A percentile compares a stretch with the other conserved stretches of the same genome.
These are phyloP conservation scores for Botrytis fragariae DNA, from an alignment of 2,329 filamentous ascomycete genomes.

Conservation along the genomic window DNA sequence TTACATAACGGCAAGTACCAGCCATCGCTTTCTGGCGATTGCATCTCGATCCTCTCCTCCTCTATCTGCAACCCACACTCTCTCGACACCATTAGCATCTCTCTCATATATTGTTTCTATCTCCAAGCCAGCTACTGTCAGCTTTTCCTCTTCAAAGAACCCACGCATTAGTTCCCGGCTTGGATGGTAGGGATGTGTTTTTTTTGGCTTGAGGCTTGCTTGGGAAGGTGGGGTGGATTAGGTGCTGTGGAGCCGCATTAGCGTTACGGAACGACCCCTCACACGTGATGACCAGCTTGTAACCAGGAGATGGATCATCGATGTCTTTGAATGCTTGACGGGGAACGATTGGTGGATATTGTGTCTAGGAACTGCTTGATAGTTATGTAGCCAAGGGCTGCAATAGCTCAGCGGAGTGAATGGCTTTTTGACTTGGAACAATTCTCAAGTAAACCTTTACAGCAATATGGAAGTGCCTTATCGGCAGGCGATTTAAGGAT, in stretches of 20 bases:
- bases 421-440: background rate
- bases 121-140: slow-evolving; percentile 52
- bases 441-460: background rate
- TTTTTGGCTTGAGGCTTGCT: background rate
- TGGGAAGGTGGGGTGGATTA: background rate
- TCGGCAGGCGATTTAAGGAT: background rate
- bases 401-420: background rate
- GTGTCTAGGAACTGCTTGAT: background rate
- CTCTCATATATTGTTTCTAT: slow-evolving; percentile 67
- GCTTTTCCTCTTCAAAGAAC: slow-evolving; percentile 56
- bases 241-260: background rate
- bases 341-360: background rate
- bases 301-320: background rate
- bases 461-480: background rate
- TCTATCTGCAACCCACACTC: slow-evolving; percentile 60
- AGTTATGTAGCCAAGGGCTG: too few relatives aligned
- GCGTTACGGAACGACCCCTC: background rate
- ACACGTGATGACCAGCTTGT: background rate
- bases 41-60: slow-evolving; percentile 60
- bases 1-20: slow-evolving; percentile 62
- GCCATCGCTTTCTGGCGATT: slow-evolving; percentile 65
- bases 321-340: background rate
- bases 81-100: slow-evolving; percentile 61
- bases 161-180: slow-evolving; percentile 59
- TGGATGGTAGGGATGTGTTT: background rate